Evolutionary conservation across 371 early-diverging fungal species (phyloP), one percentile per base, ranked within the genome.

Genomic region (Chytridium lagenaria): DNA sequence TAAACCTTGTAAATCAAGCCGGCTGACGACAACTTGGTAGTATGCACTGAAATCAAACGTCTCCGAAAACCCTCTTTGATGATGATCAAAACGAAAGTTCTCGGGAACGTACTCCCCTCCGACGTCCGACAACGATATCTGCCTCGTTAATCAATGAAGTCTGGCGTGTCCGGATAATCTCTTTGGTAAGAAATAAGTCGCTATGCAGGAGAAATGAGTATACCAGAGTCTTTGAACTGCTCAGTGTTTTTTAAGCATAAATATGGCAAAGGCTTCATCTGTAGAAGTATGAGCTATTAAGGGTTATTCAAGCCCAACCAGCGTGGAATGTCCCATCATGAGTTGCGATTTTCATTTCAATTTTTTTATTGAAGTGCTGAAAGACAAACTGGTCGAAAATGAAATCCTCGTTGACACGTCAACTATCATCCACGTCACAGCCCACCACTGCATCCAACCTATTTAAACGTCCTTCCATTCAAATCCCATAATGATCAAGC

Each of bases 51-150:
- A 83, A 59, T 89, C 89, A 81, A 95, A 98, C 51, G 95, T 94
- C 74, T 97, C 96, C 40, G 78, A 81, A 78, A 98, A 99, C 28
- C 92, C 94, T 71, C 96, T 91, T 88, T 98, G 98, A 79, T 99
- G 99, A 78, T 99, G 99, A 78, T 99, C 99, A 80, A 90, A 99
- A 57, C 94, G 87, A 67, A 89, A 82, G 34, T 78, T 82, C 37
- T 80, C 82, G 52, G 92, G 94, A 82, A 94, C 93, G 82, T 96
- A 99, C 28, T 91, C 93, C 59, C 95, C 96, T 52, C 99, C 99
- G 2, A 99, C 99, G 80, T 99, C 99, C 19, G n/a, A 98, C 97
- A 28, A 99, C 94, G 69, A 97, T 89, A 75, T 94, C 94, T 70
- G 94, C 95, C 28, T 86, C 86, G 16, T 84, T 90, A 57, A 38